These are phyloP conservation scores for Phaeolepiota aurea DNA, from an alignment of 768 basidiomycete species.

Conservation along the genomic window DNA sequence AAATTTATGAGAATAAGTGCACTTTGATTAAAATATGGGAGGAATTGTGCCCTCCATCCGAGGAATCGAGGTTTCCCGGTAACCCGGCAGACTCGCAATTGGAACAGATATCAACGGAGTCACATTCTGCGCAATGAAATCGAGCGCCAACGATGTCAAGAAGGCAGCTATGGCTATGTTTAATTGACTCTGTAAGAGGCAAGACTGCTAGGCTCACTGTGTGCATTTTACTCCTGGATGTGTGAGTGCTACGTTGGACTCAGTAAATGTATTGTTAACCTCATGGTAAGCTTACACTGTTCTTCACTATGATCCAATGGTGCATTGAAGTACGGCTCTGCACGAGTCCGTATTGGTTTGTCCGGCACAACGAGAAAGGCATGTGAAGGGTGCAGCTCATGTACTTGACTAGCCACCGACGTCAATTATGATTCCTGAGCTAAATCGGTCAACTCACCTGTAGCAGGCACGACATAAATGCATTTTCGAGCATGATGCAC, in stretches of 20 bases:
- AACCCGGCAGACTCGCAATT: constrained; percentile 84
- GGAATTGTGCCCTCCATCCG: constrained; percentile 71
- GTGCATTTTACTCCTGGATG: constrained; percentile 82
- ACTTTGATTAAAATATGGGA: constrained; percentile 96
- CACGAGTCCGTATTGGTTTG: constrained; percentile 29
- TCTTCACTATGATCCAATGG: constrained; percentile 42
- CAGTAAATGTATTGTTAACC: not conserved
- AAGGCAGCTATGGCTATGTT: constrained; percentile 49
- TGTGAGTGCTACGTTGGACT: constrained; percentile 43
- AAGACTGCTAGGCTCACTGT: constrained; percentile 47
- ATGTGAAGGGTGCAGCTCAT: constrained; percentile 86
- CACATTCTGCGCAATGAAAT: constrained; percentile 89
- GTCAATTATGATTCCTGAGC: not conserved
- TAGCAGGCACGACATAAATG: constrained; percentile 80
- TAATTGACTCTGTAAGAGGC: not conserved
- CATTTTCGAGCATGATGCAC: constrained; percentile 72
- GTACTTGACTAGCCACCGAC: constrained; percentile 56
- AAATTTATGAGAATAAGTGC: not conserved
- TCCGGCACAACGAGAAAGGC: constrained; percentile 81
- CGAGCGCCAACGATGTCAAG: constrained; percentile 88
- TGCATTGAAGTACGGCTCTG: constrained; percentile 22
- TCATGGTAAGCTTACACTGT: constrained; percentile 37
- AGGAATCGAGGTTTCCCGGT: constrained; percentile 72
- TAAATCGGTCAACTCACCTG: constrained; percentile 35
- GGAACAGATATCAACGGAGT: constrained; percentile 76